A percentile compares a stretch with the other conserved stretches of the same genome.
phyloP scores from a whole-genome alignment of 2,329 filamentous ascomycete species.

The Aspergillus pseudonomiae region DNA sequence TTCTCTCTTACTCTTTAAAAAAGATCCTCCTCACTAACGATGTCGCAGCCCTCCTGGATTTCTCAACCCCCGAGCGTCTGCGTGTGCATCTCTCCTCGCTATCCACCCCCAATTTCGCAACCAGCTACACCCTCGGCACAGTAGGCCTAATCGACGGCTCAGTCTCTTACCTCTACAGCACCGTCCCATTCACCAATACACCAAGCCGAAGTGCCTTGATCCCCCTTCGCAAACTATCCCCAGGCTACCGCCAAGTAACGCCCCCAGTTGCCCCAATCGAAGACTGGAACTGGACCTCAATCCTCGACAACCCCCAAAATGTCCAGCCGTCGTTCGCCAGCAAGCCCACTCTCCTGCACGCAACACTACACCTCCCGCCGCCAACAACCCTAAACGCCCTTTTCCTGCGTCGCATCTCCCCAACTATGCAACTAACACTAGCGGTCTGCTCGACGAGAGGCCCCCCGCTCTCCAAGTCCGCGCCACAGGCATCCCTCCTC shows the following conservation, averaged over 20 bases:
- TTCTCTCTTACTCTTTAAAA: neutral
- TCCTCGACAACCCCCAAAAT: constrained; percentile 23
- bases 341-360: constrained; percentile 50
- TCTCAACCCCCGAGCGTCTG: constrained; percentile 80
- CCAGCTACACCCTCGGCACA: constrained; percentile 87
- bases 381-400: constrained; percentile 84
- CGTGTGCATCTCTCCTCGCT: constrained; percentile 88
- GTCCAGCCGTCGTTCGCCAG: constrained; percentile 9
- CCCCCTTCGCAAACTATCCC: constrained; percentile 74
- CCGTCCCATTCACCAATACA: constrained; percentile 69
- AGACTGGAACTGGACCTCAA: constrained; percentile 37
- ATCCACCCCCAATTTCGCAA: constrained; percentile 89
- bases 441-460: constrained; percentile 54
- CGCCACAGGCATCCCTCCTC: constrained; percentile 49
- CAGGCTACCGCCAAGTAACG: constrained; percentile 78
- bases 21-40: neutral
- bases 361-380: constrained; percentile 58
- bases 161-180: constrained; percentile 95
- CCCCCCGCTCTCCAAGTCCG: constrained; percentile 45
- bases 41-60: constrained; percentile 77
- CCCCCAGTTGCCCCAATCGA: constrained; percentile 38
- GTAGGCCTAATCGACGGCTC: constrained; percentile 92
- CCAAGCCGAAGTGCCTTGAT: constrained; percentile 73
- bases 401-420: constrained; percentile 76
- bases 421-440: constrained; percentile 77